Evolutionary conservation across 495 filamentous ascomycete species (phyloP).

Genomic region (Penicillium antarcticum): DNA sequence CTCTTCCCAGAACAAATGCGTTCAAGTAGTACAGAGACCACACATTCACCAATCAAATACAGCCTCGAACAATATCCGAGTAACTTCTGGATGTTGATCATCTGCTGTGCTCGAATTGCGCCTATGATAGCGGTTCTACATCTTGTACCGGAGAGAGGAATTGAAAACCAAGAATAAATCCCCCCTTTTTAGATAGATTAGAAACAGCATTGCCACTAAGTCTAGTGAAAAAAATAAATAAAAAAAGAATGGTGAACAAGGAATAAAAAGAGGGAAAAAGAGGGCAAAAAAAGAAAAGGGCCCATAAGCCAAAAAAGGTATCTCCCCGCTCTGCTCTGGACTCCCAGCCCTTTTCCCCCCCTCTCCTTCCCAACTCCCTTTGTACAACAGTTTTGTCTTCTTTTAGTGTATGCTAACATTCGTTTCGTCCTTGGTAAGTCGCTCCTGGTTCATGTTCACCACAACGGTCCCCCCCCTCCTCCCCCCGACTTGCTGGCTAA

Average conservation of each 20-base stretch:
- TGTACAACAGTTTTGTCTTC: constrained; percentile 39
- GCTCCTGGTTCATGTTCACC: not conserved
- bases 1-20: constrained; percentile 10
- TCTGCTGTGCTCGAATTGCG: constrained; percentile 11
- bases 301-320: constrained; percentile 19
- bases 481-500: no score
- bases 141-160: not conserved
- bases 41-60: constrained; percentile 20
- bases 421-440: constrained; percentile 26
- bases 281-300: constrained; percentile 3
- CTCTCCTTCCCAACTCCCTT: constrained; percentile 29
- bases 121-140: no score
- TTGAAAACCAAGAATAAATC: not conserved
- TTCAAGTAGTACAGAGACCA: constrained; percentile 14
- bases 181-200: not conserved
- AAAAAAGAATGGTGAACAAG: not conserved
- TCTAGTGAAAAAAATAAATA: not conserved
- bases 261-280: not conserved
- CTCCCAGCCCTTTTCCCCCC: constrained; percentile 18
- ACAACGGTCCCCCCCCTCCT: no score
- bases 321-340: constrained; percentile 29
- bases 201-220: not conserved
- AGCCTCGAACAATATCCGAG: constrained; percentile 16
- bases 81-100: constrained; percentile 15
- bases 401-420: constrained; percentile 22